phyloP scores from a whole-genome alignment of 805 yeast species.

The Barnettozyma siamensis region DNA sequence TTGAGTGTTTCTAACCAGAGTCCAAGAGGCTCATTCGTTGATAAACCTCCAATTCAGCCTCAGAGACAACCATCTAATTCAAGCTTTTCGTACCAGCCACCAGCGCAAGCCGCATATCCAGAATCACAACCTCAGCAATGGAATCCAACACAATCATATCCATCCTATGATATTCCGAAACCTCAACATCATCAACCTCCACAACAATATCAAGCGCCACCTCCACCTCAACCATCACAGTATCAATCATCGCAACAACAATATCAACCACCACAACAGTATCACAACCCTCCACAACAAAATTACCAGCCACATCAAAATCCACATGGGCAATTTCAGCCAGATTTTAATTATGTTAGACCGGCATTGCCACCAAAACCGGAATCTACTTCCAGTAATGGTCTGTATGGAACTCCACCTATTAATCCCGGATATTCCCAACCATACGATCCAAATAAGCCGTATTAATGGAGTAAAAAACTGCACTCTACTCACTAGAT shows the following conservation, averaged over 20 bases:
- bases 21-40: constrained; percentile 15
- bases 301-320: constrained; percentile 2
- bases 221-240: neutral
- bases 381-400: constrained; percentile 26
- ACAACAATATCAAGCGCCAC: constrained; percentile 4
- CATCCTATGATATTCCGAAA: constrained; percentile 8
- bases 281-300: neutral
- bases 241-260: constrained; percentile 2
- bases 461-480: no score
- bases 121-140: constrained; percentile 6
- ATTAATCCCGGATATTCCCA: constrained; percentile 12
- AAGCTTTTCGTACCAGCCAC: constrained; percentile 3
- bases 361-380: constrained; percentile 18
- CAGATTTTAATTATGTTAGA: constrained; percentile 1
- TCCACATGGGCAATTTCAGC: neutral
- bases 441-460: constrained; percentile 24
- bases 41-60: constrained; percentile 2
- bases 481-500: no score
- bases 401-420: constrained; percentile 21
- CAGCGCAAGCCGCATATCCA: constrained; percentile 3
- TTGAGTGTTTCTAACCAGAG: constrained; percentile 16
- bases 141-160: constrained; percentile 2
- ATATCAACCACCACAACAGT: neutral
- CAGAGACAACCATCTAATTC: constrained; percentile 14
- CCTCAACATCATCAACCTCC: constrained; percentile 8